Conservation (phyloP, 129 eudicot genomes). For the Flaveria linearis region DNA sequence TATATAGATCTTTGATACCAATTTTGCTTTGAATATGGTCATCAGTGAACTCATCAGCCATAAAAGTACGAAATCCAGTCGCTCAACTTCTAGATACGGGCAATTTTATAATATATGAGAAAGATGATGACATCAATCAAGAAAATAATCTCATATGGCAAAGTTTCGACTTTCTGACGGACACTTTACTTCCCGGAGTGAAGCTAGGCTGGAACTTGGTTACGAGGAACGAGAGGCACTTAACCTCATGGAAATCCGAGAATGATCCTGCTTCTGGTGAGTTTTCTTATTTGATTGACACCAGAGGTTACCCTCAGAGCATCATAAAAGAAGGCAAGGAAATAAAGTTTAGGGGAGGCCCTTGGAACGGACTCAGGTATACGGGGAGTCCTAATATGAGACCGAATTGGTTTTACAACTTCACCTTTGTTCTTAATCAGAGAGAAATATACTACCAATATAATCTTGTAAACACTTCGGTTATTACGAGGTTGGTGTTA, state of each 20-base stretch:
- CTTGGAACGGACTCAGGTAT: conserved; percentile 5
- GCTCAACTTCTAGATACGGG: conserved; percentile 13
- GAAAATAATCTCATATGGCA: conserved; percentile 4
- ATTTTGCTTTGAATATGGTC: no score
- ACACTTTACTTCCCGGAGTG: conserved; percentile 21
- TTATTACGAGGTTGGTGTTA: not conserved
- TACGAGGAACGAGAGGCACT: not conserved
- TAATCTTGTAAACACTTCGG: not conserved
- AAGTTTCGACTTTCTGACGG: conserved; percentile 7
- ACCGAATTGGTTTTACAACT: not conserved
- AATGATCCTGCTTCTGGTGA: conserved; percentile 17
- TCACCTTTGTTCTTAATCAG: not conserved
- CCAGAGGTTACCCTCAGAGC: not conserved
- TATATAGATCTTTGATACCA: no score
- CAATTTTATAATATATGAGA: conserved; percentile 1
- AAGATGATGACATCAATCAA: not conserved
- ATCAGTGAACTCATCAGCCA: not conserved
- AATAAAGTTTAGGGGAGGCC: not conserved
- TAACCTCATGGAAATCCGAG: conserved; percentile 17
- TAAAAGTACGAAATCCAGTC: not conserved
- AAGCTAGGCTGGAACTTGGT: not conserved
- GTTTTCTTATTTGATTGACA: not conserved
- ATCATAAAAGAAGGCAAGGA: not conserved
- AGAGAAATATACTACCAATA: not conserved
- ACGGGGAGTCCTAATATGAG: not conserved